Evolutionary conservation across 1,139 yeast genomes (phyloP).

Genomic region (Cylindricascospora bacillispora): DNA sequence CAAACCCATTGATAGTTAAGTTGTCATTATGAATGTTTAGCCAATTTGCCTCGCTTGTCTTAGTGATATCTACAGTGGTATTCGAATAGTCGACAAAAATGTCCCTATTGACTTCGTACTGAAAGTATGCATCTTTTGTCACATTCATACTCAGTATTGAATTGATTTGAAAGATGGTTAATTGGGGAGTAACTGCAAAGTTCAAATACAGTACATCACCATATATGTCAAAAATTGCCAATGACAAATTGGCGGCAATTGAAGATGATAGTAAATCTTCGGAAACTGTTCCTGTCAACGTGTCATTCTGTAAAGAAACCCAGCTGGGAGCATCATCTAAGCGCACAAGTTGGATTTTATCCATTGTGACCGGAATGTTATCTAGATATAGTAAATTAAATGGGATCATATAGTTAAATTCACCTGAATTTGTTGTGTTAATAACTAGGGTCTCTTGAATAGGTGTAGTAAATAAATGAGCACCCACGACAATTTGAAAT

Average conservation of each 20-base stretch:
- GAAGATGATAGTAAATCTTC: constrained; percentile 26
- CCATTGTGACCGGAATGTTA: constrained; percentile 38
- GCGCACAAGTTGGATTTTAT: constrained; percentile 28
- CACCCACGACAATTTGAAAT: constrained; percentile 73
- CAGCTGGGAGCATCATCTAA: constrained; percentile 46
- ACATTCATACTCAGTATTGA: constrained; percentile 50
- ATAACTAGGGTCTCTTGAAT: constrained; percentile 35
- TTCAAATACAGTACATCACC: constrained; percentile 53
- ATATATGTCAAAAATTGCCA: constrained; percentile 48
- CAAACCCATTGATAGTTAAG: constrained; percentile 53
- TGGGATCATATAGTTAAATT: constrained; percentile 49
- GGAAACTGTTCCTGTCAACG: constrained; percentile 51
- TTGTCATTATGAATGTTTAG: constrained; percentile 45
- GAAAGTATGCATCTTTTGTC: constrained; percentile 46
- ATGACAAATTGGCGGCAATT: constrained; percentile 34
- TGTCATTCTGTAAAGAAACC: constrained; percentile 35
- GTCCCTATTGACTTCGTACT: constrained; percentile 33
- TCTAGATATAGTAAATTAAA: constrained; percentile 48
- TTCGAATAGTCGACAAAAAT: constrained; percentile 39
- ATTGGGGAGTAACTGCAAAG: constrained; percentile 32
- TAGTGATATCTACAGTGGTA: constrained; percentile 36
- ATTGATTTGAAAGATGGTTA: constrained; percentile 37
- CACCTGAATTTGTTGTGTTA: constrained; percentile 53
- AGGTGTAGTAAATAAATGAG: constrained; percentile 63
- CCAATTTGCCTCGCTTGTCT: constrained; percentile 41